Evolutionary conservation across 805 yeast genomes (phyloP).

Genomic region (Saccharomycopsis oosterbeekiorum): DNA sequence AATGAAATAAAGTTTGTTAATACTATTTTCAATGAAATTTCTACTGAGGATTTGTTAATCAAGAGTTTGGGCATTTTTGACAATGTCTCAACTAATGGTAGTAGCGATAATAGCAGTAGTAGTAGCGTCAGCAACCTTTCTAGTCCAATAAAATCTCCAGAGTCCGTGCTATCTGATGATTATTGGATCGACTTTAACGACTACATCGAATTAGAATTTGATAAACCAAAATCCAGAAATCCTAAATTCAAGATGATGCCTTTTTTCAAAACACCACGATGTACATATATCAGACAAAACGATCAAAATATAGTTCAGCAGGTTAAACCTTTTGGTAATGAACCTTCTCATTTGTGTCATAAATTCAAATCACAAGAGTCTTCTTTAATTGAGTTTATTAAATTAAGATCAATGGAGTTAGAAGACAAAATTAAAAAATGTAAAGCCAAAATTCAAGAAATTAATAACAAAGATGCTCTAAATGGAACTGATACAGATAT

Average conservation of each 20-base stretch:
- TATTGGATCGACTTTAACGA: slow-evolving; percentile 75
- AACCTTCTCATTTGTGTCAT: slow-evolving; percentile 45
- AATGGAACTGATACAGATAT: slow-evolving; percentile 11
- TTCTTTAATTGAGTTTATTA: slow-evolving; percentile 40
- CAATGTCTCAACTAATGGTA: background rate
- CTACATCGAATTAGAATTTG: slow-evolving; percentile 56
- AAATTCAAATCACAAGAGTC: slow-evolving; percentile 39
- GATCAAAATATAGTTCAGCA: slow-evolving; percentile 35
- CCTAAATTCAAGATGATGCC: slow-evolving; percentile 40
- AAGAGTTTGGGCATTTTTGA: slow-evolving; percentile 23
- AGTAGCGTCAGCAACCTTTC: slow-evolving; percentile 15
- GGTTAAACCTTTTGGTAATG: slow-evolving; percentile 50
- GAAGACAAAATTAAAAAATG: slow-evolving; percentile 29
- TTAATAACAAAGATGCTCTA: slow-evolving; percentile 3
- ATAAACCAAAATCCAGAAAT: slow-evolving; percentile 30
- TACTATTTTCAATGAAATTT: slow-evolving; percentile 52
- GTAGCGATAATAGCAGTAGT: slow-evolving; percentile 18
- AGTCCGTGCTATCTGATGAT: background rate
- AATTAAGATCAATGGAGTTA: slow-evolving; percentile 30
- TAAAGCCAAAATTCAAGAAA: slow-evolving; percentile 23
- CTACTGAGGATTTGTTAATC: slow-evolving; percentile 35
- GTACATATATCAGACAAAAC: slow-evolving; percentile 49
- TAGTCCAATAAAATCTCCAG: background rate
- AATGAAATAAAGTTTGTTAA: slow-evolving; percentile 62
- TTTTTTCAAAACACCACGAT: slow-evolving; percentile 43